A percentile compares a stretch with the other conserved stretches of the same genome.
Evolutionary conservation across 139 green algal species (phyloP).

Genomic region (Limnomonas spitsbergensis): DNA sequence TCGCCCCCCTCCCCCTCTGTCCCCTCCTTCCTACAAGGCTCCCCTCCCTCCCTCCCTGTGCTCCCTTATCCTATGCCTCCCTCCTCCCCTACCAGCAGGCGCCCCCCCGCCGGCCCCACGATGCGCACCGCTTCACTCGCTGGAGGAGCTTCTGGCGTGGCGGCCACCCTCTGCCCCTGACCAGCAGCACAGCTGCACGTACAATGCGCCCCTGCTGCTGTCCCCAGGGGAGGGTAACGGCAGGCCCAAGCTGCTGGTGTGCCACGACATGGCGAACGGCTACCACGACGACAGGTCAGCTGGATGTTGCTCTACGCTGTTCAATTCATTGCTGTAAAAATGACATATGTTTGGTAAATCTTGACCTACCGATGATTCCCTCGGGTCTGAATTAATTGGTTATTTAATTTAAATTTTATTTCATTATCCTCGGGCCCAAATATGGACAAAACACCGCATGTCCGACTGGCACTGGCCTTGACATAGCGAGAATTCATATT

Average conservation of each 20-base stretch:
- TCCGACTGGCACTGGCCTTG: no score
- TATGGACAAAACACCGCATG: no score
- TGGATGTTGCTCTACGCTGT: background rate
- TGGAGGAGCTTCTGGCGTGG: conserved; percentile 4
- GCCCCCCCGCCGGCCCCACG: background rate
- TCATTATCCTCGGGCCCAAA: no score
- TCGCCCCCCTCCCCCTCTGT: no score
- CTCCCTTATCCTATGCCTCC: no score
- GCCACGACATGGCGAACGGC: conserved; percentile 79
- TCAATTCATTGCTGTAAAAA: background rate
- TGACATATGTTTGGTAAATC: background rate
- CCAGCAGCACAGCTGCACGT: background rate
- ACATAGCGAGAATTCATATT: no score
- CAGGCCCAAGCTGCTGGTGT: conserved; percentile 67
- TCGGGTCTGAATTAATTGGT: background rate
- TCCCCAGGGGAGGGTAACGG: background rate
- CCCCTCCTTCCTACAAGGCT: no score
- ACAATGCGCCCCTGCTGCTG: background rate
- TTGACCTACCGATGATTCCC: background rate
- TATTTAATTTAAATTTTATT: background rate
- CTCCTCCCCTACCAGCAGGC: no score
- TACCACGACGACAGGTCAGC: conserved; percentile 50
- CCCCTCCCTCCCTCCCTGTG: no score
- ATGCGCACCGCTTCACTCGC: background rate
- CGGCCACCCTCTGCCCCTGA: background rate